These are phyloP conservation scores for Talaromyces amestolkiae DNA, from an alignment of 2,329 filamentous ascomycete species.

Conservation along the genomic window DNA sequence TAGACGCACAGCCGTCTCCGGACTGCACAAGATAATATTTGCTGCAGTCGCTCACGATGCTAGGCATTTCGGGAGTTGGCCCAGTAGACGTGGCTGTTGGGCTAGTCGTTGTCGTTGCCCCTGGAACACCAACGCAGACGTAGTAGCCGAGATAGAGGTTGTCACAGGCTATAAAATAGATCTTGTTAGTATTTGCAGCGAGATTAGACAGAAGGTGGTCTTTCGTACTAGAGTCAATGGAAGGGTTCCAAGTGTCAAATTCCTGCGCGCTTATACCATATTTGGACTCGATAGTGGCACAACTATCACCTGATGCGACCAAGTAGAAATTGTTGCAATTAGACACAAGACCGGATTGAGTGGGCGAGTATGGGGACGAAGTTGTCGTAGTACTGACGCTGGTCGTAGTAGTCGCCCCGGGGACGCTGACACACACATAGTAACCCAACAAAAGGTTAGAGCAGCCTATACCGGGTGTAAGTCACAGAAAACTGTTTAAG, in stretches of 20 bases:
- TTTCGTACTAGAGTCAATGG: not conserved
- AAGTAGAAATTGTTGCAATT: constrained; percentile 6
- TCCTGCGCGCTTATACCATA: not conserved
- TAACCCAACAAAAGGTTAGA: constrained; percentile 2
- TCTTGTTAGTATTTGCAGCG: not conserved
- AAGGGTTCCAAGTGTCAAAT: constrained; percentile 12
- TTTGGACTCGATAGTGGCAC: not conserved
- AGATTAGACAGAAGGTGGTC: not conserved
- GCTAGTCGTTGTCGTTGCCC: not conserved
- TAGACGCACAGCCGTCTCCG: not conserved
- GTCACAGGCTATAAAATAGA: not conserved
- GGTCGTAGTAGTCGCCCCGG: not conserved
- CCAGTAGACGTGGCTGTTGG: not conserved
- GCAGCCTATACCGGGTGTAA: not conserved
- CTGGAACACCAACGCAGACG: constrained; percentile 2
- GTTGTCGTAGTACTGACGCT: not conserved
- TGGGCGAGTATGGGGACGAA: not conserved
- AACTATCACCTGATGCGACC: constrained; percentile 8
- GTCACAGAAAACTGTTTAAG: not conserved
- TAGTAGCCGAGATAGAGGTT: constrained; percentile 10
- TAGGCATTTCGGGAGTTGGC: not conserved
- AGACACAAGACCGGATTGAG: not conserved
- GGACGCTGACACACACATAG: constrained; percentile 7
- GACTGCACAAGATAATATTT: not conserved
- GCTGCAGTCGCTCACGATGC: not conserved